Evolutionary conservation across 306 rosid species (phyloP), one percentile per base, ranked within the genome.

Genomic region (Parietaria judaica): DNA sequence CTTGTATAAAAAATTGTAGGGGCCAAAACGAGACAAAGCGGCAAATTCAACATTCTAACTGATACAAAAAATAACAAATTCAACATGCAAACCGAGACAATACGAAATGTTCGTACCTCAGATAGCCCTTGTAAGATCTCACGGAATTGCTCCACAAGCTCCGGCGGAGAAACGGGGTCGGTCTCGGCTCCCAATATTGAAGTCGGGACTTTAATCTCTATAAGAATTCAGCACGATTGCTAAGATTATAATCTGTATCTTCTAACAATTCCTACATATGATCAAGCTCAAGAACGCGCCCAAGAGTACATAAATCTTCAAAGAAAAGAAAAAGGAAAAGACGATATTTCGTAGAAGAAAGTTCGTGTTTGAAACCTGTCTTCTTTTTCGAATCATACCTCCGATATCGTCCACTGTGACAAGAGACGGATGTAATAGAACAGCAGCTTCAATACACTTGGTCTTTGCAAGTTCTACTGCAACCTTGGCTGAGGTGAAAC

Each of bases 91-190:
- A 23, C 31, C 31, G 31, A 23, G 31, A 23, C 31, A 23, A 23
- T 23, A 23, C 31, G 31, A 23, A 23, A 23, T 23, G 1, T 23
- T 41, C 9, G 12, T 60, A 87, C 89, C 89, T 67, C 83, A 12
- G 85, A 66, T 66, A 74, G 84, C 41, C 78, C 56, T 61, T 52
- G n/a, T 39, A 84, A 71, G 71, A 67, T 70, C 72, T 80, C 75
- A 61, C 82, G 87, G 63, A 82, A 84, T 73, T 88, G 76, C 63
- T 80, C 77, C 61, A 88, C 17, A 66, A 88, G 96, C 74, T 79
- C 77, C 0, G 94, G 89, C 58, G 89, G 94, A 72, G 79, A 74
- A 1, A 56, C 1, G 0, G 56, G 16, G 79, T 82, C 89, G 38
- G 41, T 48, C 80, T 80, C 89, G n/a, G 87, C 89, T 72, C 96